A percentile compares a stretch with the other conserved stretches of the same genome.
Conservation (phyloP, 2,329 filamentous ascomycete genomes). For the Cordyceps cicadae region DNA sequence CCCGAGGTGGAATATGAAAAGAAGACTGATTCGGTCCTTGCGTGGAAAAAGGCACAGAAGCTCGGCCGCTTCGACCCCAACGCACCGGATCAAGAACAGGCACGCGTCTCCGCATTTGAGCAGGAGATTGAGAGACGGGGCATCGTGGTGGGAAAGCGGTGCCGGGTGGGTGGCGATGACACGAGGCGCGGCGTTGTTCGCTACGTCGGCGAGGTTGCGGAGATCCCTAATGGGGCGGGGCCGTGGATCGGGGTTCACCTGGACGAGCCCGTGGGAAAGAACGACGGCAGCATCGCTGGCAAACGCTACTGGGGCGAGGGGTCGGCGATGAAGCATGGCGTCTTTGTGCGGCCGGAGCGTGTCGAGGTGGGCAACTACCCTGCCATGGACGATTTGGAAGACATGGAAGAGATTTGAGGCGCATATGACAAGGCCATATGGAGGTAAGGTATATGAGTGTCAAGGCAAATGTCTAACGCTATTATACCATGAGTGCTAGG, state of each 20-base stretch:
- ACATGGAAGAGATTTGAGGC: slow-evolving; percentile 62
- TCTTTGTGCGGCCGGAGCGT: slow-evolving; percentile 70
- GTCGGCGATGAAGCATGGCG: slow-evolving; percentile 60
- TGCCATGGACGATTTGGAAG: slow-evolving; percentile 63
- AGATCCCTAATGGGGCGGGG: slow-evolving; percentile 58
- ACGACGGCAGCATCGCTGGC: slow-evolving; percentile 63
- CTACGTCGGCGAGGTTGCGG: slow-evolving; percentile 66
- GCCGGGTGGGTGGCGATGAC: slow-evolving; percentile 60
- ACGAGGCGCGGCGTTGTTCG: slow-evolving; percentile 58
- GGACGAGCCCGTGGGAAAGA: slow-evolving; percentile 75
- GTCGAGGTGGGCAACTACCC: slow-evolving; percentile 70
- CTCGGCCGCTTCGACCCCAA: slow-evolving; percentile 92
- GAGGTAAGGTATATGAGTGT: not conserved
- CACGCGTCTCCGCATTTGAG: slow-evolving; percentile 59
- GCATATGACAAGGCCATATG: not conserved
- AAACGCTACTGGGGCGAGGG: slow-evolving; percentile 62
- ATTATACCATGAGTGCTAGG: not conserved
- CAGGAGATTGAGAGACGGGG: slow-evolving; percentile 63
- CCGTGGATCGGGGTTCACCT: slow-evolving; percentile 67
- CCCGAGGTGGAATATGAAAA: slow-evolving; percentile 78
- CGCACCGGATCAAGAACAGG: slow-evolving; percentile 64
- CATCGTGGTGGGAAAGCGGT: slow-evolving; percentile 55
- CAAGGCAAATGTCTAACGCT: not conserved
- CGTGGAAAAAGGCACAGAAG: slow-evolving; percentile 92
- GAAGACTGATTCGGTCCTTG: slow-evolving; percentile 78